Conservation (phyloP, 495 filamentous ascomycete genomes). For the Patellaria atrata region DNA sequence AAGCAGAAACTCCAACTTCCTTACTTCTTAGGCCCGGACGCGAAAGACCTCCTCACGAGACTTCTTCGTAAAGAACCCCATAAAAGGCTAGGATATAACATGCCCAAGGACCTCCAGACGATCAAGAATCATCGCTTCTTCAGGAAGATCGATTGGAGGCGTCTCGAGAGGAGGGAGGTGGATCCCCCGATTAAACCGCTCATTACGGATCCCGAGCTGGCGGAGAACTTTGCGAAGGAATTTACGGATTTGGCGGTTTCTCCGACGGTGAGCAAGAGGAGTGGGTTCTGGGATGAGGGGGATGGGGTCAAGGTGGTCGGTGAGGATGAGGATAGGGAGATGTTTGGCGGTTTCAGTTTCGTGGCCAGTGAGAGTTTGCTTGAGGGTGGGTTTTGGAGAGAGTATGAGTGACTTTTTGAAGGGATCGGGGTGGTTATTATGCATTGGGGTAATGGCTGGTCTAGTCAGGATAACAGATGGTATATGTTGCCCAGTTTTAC, state of each 20-base stretch:
- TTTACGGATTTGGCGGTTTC: constrained; percentile 79
- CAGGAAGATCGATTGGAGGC: constrained; percentile 85
- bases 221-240: constrained; percentile 82
- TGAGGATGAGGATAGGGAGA: constrained; percentile 46
- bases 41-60: constrained; percentile 81
- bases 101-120: constrained; percentile 68
- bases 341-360: constrained; percentile 92
- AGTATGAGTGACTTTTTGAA: no score
- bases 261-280: constrained; percentile 49
- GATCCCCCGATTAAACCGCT: constrained; percentile 78
- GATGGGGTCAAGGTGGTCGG: constrained; percentile 18
- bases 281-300: constrained; percentile 41
- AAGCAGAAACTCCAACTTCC: constrained; percentile 77
- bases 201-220: constrained; percentile 85
- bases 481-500: no score
- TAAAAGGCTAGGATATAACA: constrained; percentile 74
- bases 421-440: no score
- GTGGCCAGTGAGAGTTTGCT: constrained; percentile 81
- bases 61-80: constrained; percentile 80
- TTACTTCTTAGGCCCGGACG: constrained; percentile 76
- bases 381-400: constrained; percentile 25
- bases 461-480: no score
- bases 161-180: constrained; percentile 60
- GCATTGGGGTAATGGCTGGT: no score
- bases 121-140: constrained; percentile 97